A percentile compares a stretch with the other conserved stretches of the same genome.
These are phyloP conservation scores for Ajuga reptans DNA, from an alignment of 305 asterid species.

Conservation along the genomic window DNA sequence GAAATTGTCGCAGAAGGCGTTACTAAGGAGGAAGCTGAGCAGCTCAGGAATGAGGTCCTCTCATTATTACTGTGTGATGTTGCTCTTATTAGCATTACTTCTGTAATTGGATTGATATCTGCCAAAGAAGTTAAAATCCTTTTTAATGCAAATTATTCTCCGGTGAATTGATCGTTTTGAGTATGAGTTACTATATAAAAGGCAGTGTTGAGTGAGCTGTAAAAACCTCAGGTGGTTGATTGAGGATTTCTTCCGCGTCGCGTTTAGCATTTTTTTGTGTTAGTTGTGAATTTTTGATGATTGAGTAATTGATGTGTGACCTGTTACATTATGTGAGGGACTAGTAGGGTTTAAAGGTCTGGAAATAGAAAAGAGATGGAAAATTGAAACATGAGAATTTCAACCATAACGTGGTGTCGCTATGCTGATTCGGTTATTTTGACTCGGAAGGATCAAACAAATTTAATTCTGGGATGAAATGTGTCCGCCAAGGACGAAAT, in stretches of 20 bases:
- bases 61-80: not conserved
- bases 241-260: not conserved
- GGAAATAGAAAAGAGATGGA: not conserved
- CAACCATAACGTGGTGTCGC: not conserved
- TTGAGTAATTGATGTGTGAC: slow-evolving; percentile 12
- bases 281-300: slow-evolving; percentile 2
- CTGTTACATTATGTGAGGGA: not conserved
- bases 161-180: not conserved
- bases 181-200: not conserved
- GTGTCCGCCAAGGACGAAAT: not conserved
- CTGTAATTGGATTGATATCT: not conserved
- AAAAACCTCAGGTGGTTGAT: not conserved
- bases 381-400: not conserved
- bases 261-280: not conserved
- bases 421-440: not conserved
- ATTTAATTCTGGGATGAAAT: not conserved
- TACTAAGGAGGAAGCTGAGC: slow-evolving; percentile 58
- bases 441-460: not conserved
- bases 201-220: not conserved
- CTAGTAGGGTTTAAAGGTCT: not conserved
- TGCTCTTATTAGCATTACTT: not conserved
- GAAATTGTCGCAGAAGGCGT: slow-evolving; percentile 58
- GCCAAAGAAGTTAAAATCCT: not conserved
- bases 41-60: slow-evolving; percentile 81
- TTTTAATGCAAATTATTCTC: not conserved